Percentiles rank a stretch among this genome's conserved stretches.
These are phyloP conservation scores for Ustilago curta DNA, from an alignment of 1,284 basidiomycete species.

Conservation along the genomic window DNA sequence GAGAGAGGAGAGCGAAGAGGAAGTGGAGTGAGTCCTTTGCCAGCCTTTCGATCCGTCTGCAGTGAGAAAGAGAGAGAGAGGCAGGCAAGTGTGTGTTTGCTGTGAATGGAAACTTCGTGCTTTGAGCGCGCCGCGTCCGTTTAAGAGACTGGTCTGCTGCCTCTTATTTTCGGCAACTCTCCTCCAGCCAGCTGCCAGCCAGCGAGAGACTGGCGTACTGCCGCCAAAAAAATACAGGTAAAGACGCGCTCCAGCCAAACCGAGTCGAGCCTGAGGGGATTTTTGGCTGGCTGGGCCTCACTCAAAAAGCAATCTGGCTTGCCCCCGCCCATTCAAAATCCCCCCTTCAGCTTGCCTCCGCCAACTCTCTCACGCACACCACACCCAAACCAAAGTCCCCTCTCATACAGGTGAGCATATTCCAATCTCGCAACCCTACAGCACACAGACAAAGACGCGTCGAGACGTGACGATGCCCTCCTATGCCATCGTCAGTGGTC, in stretches of 20 bases:
- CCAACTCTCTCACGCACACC: constrained; percentile 41
- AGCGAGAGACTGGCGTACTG: constrained; percentile 20
- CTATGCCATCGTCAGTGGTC: constrained; percentile 18
- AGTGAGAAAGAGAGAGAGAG: too few species aligned
- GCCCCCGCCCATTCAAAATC: constrained; percentile 25
- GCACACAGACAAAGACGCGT: constrained; percentile 31
- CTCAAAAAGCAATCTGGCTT: constrained; percentile 43
- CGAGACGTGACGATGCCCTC: constrained; percentile 37
- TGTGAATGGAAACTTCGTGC: constrained; percentile 14
- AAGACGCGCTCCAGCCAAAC: not conserved
- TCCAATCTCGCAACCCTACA: constrained; percentile 22
- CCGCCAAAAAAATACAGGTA: constrained; percentile 6
- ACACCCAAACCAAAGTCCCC: constrained; percentile 27
- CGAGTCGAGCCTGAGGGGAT: not conserved
- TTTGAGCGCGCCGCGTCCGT: not conserved
- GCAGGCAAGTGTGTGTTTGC: not conserved
- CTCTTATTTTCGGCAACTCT: not conserved
- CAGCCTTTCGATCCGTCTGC: too few species aligned
- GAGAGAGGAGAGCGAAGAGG: too few species aligned
- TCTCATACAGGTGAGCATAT: constrained; percentile 47
- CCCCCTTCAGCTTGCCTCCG: constrained; percentile 33
- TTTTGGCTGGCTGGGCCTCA: constrained; percentile 29
- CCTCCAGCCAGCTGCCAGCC: too few species aligned
- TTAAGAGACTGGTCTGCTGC: constrained; percentile 28
- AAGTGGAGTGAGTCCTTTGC: too few species aligned